Percentiles rank a stretch among this genome's conserved stretches.
phyloP scores from a whole-genome alignment of 768 basidiomycete genomes.

The Botryobasidium botryosum region DNA sequence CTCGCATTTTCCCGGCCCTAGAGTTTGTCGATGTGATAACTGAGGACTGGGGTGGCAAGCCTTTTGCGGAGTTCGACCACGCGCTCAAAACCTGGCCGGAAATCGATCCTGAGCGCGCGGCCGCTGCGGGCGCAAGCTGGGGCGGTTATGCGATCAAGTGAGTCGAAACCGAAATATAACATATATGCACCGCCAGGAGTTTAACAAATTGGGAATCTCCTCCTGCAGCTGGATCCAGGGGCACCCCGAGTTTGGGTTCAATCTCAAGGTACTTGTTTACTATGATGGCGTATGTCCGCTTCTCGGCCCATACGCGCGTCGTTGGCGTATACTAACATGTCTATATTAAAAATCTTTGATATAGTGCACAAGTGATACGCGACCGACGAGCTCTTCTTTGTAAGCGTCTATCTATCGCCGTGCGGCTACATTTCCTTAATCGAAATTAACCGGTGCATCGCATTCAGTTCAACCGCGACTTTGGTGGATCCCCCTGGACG shows the following conservation, averaged over 20 bases:
- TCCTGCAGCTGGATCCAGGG: constrained; percentile 93
- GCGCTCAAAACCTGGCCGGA: constrained; percentile 50
- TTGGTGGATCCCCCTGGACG: constrained; percentile 72
- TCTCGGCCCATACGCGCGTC: no score
- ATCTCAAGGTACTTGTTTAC: constrained; percentile 80
- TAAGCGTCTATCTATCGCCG: constrained; percentile 23
- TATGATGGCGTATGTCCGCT: constrained; percentile 65
- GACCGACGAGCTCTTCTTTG: constrained; percentile 87
- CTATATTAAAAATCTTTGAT: constrained; percentile 43
- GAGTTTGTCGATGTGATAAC: constrained; percentile 69
- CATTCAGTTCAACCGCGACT: constrained; percentile 66
- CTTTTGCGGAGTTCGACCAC: constrained; percentile 66
- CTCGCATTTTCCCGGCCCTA: constrained; percentile 15
- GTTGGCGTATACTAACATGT: neutral
- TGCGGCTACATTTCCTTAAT: neutral
- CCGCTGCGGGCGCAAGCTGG: constrained; percentile 58
- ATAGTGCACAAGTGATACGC: constrained; percentile 64
- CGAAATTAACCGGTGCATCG: neutral
- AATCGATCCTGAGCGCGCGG: constrained; percentile 43
- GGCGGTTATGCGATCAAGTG: constrained; percentile 85
- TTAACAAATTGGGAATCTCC: neutral
- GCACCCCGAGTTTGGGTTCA: constrained; percentile 72
- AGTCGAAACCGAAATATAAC: constrained; percentile 10
- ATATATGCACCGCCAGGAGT: neutral
- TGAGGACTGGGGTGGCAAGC: constrained; percentile 74